phyloP scores from a whole-genome alignment of 2,329 filamentous ascomycete genomes.

The Periconia digitata region DNA sequence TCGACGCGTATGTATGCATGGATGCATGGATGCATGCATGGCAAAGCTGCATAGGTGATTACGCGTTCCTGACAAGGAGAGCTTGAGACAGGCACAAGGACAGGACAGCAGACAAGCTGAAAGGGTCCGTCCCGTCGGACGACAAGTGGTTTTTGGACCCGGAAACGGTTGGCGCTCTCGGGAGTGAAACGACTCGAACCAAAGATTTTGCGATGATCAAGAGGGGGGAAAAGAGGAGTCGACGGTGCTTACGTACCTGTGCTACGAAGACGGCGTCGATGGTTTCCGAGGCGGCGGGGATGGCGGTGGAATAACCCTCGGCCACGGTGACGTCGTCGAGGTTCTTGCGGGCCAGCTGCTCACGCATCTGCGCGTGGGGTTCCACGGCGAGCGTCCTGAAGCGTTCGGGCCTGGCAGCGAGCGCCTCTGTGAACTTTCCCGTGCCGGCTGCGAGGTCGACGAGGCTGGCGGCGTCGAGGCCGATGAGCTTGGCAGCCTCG shows the following conservation, averaged over 20 bases:
- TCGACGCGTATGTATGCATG: conserved; percentile 6
- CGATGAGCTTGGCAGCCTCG: conserved; percentile 54
- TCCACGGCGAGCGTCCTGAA: conserved; percentile 65
- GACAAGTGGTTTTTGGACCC: not conserved
- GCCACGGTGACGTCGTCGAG: conserved; percentile 58
- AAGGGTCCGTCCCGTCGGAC: conserved; percentile 3
- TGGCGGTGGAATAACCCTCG: conserved; percentile 60
- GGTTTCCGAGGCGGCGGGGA: conserved; percentile 59
- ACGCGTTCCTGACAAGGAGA: conserved; percentile 11
- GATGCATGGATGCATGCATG: not conserved
- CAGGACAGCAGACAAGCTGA: conserved; percentile 9
- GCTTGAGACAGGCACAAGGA: conserved; percentile 7
- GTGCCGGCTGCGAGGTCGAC: conserved; percentile 69
- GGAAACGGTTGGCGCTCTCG: not conserved
- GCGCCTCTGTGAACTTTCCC: conserved; percentile 68
- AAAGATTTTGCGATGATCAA: not conserved
- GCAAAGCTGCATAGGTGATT: conserved; percentile 8
- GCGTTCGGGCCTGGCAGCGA: conserved; percentile 60
- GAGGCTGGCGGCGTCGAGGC: conserved; percentile 51
- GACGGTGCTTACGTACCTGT: conserved; percentile 55
- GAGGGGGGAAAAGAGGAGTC: not conserved
- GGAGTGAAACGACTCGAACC: not conserved
- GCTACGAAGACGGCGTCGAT: conserved; percentile 68
- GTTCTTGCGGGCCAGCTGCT: conserved; percentile 60
- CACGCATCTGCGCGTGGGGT: conserved; percentile 67